A percentile compares a stretch with the other conserved stretches of the same genome.
Evolutionary conservation across 495 filamentous ascomycete species (phyloP).

Genomic region (Bathelium albidoporum): DNA sequence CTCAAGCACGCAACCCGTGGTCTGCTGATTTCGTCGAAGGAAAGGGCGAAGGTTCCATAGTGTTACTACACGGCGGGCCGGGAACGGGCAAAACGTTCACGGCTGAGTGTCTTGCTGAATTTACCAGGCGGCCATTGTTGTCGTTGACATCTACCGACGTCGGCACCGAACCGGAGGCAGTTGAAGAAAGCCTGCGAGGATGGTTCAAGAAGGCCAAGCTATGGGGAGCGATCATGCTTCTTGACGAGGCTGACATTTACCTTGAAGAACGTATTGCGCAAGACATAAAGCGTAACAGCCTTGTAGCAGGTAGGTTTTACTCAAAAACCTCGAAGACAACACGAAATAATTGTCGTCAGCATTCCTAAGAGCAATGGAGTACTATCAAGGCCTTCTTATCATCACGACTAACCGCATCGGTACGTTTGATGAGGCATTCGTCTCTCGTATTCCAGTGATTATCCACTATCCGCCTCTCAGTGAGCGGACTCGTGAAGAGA

Average conservation of each 20-base stretch:
- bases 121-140: not conserved
- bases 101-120: not conserved
- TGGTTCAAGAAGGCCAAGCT: not conserved
- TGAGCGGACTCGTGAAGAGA: not conserved
- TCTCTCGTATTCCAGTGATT: not conserved
- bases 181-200: not conserved
- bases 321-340: no score
- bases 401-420: constrained; percentile 12
- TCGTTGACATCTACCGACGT: not conserved
- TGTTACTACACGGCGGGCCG: not conserved
- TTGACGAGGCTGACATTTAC: not conserved
- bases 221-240: not conserved
- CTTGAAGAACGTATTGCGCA: not conserved
- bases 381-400: constrained; percentile 9
- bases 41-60: not conserved
- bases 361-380: not conserved
- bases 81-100: not conserved
- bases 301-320: not conserved
- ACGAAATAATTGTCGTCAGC: not conserved
- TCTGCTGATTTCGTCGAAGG: not conserved
- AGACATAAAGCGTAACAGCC: not conserved
- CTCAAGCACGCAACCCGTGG: no score
- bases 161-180: not conserved
- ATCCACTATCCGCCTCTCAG: not conserved
- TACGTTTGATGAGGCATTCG: not conserved